Evolutionary conservation across 208 protist species (phyloP).

Genomic region (Crithidia sp.): DNA sequence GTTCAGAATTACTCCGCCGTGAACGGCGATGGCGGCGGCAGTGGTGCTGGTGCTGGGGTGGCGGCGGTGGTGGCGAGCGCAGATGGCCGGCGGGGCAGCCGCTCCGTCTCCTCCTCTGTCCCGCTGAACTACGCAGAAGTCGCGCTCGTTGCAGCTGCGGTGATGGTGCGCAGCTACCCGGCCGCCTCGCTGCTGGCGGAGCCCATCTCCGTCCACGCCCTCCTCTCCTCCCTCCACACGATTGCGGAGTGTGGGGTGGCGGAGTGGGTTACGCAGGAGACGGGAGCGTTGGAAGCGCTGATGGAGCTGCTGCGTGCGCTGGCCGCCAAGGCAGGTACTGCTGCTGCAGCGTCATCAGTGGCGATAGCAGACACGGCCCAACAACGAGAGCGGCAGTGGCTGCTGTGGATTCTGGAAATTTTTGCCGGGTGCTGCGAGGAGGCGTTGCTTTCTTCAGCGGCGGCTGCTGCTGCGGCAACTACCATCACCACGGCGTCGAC

Average conservation of each 20-base stretch:
- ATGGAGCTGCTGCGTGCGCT: conserved; percentile 42
- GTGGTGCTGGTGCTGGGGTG: too few species aligned
- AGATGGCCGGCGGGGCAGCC: not conserved
- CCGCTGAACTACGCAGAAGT: conserved; percentile 31
- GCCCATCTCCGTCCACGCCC: conserved; percentile 17
- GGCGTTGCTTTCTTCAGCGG: not conserved
- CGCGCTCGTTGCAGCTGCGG: conserved; percentile 21
- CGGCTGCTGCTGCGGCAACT: not conserved
- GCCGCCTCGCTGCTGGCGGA: conserved; percentile 21
- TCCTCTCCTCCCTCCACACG: conserved; percentile 22
- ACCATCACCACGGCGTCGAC: not conserved
- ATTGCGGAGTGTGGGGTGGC: conserved; percentile 35
- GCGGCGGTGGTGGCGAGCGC: not conserved
- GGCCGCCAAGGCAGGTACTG: conserved; percentile 29
- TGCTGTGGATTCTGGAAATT: conserved; percentile 12
- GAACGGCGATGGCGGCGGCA: not conserved
- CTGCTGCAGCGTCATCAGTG: not conserved
- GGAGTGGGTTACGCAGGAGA: conserved; percentile 47
- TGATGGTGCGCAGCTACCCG: conserved; percentile 24
- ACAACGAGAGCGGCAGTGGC: conserved; percentile 10
- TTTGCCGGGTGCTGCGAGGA: conserved; percentile 26
- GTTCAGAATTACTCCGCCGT: conserved; percentile 10
- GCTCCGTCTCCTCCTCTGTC: not conserved
- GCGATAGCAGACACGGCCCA: not conserved
- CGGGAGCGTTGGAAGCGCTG: conserved; percentile 41